phyloP scores from a whole-genome alignment of 2,329 filamentous ascomycete genomes.

The Xylariaceae sp. region DNA sequence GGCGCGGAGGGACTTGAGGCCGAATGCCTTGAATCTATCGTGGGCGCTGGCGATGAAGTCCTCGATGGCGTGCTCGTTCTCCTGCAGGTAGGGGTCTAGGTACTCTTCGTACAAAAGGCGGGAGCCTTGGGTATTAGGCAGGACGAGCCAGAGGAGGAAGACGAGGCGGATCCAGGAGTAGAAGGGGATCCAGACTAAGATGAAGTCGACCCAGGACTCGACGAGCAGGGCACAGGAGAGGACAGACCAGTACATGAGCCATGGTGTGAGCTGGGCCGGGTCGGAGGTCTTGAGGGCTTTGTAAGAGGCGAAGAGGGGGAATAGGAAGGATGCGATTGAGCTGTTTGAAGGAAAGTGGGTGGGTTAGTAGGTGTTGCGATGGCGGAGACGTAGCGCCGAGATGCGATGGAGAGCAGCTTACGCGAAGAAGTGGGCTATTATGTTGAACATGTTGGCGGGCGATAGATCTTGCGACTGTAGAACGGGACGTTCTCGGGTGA shows the following conservation, averaged over 20 bases:
- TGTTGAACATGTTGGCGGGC: conserved; percentile 16
- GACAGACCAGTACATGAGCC: conserved; percentile 99
- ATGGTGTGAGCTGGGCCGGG: conserved; percentile 85
- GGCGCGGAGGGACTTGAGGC: conserved; percentile 70
- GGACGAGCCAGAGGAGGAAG: conserved; percentile 88
- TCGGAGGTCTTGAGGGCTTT: conserved; percentile 93
- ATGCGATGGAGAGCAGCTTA: conserved; percentile 4
- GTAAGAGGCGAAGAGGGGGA: conserved; percentile 95
- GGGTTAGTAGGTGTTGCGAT: conserved; percentile 6
- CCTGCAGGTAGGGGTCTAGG: conserved; percentile 80
- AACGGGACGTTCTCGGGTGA: too few relatives aligned
- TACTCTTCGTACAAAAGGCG: conserved; percentile 79
- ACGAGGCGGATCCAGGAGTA: conserved; percentile 86
- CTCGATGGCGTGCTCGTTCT: conserved; percentile 87
- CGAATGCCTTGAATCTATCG: conserved; percentile 71
- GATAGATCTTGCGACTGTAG: too few relatives aligned
- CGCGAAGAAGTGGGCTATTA: conserved; percentile 21
- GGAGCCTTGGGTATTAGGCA: conserved; percentile 96
- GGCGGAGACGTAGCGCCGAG: background rate
- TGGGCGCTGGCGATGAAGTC: conserved; percentile 80
- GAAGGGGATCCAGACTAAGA: conserved; percentile 88
- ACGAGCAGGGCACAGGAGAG: conserved; percentile 74
- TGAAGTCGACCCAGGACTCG: conserved; percentile 85
- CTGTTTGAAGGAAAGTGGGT: conserved; percentile 40
- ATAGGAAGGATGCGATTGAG: conserved; percentile 82